Conservation (phyloP, 352 stramenopile genomes). For the Phytophthora melonis region DNA sequence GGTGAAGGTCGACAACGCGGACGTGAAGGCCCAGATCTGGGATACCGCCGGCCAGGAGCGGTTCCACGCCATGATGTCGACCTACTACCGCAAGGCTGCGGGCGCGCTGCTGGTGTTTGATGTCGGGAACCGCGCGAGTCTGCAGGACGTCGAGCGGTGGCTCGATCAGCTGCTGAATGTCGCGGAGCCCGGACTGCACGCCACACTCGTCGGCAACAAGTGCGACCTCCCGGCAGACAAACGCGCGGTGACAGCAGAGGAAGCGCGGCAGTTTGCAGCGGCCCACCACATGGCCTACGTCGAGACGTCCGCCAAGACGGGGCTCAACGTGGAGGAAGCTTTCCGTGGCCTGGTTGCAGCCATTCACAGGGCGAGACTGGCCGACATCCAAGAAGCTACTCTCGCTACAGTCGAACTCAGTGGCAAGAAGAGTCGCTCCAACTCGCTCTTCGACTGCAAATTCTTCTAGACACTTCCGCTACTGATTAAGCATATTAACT, state of each 20-base stretch:
- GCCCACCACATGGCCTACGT: constrained; percentile 81
- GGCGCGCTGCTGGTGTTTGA: constrained; percentile 86
- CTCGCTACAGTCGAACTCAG: constrained; percentile 50
- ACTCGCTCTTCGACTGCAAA: constrained; percentile 63
- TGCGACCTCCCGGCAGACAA: constrained; percentile 58
- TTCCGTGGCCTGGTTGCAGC: constrained; percentile 69
- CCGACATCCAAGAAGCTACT: constrained; percentile 37
- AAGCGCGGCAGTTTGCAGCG: constrained; percentile 74
- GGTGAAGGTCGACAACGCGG: constrained; percentile 69
- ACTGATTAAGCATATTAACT: background rate
- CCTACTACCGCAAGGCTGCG: constrained; percentile 88
- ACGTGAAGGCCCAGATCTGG: constrained; percentile 91
- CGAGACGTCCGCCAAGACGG: constrained; percentile 85
- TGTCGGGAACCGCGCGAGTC: constrained; percentile 61
- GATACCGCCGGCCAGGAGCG: constrained; percentile 89
- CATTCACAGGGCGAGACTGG: constrained; percentile 57
- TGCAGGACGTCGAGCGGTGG: constrained; percentile 71
- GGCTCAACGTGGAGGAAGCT: constrained; percentile 65
- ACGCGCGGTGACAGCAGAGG: constrained; percentile 59
- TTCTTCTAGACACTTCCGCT: constrained; percentile 27
- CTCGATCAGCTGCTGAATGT: constrained; percentile 80
- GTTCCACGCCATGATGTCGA: constrained; percentile 91
- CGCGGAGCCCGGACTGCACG: constrained; percentile 72
- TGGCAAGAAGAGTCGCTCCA: constrained; percentile 17
- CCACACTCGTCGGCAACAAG: constrained; percentile 81